These are phyloP conservation scores for Malus domestica DNA, from an alignment of 306 rosid species.

Conservation along the genomic window DNA sequence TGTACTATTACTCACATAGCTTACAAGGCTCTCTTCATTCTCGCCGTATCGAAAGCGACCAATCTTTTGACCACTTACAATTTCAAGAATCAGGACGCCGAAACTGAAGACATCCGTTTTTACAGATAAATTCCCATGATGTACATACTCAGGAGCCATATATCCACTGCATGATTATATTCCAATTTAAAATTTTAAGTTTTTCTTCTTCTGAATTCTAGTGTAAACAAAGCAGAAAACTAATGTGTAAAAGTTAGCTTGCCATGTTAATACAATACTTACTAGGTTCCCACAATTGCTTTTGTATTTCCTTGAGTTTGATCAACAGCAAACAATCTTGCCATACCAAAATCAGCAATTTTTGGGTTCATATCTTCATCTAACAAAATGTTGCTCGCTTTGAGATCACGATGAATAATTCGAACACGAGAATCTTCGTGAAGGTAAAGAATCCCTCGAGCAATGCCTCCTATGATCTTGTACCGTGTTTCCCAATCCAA, in stretches of 20 bases:
- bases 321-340: not conserved
- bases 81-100: conserved; percentile 12
- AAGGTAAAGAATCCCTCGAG: conserved; percentile 2
- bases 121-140: not conserved
- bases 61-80: not conserved
- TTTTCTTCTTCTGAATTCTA: not conserved
- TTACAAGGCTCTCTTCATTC: not conserved
- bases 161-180: conserved; percentile 6
- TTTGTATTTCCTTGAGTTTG: conserved; percentile 2
- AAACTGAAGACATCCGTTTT: conserved; percentile 21
- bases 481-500: conserved; percentile 10
- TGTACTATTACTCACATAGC: not conserved
- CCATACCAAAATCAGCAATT: conserved; percentile 7
- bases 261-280: not conserved
- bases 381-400: not conserved
- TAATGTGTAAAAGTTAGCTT: not conserved
- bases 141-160: conserved; percentile 19
- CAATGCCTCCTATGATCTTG: conserved; percentile 5
- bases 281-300: not conserved
- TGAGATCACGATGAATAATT: not conserved
- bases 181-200: not conserved
- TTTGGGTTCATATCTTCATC: conserved; percentile 4
- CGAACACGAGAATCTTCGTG: not conserved
- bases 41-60: not conserved
- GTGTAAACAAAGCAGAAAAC: not conserved